Percentiles rank a stretch among this genome's conserved stretches.
phyloP scores from a whole-genome alignment of 306 rosid species.

The Casuarina cunninghamiana region DNA sequence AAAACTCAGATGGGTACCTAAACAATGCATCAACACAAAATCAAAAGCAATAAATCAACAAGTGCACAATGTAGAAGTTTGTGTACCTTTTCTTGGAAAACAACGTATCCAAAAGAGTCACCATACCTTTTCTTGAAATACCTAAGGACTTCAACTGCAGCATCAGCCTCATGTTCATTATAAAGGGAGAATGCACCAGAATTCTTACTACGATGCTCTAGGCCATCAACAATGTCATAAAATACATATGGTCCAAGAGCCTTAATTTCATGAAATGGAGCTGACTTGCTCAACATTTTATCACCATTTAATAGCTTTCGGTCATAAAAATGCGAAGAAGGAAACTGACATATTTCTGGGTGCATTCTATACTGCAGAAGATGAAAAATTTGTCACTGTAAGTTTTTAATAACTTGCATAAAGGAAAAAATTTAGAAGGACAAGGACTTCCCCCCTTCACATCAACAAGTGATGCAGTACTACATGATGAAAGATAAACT shows the following conservation, averaged over 20 bases:
- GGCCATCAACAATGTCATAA: slow-evolving; percentile 78
- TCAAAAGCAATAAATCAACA: slow-evolving; percentile 26
- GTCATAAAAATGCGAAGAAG: slow-evolving; percentile 89
- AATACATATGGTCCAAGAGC: slow-evolving; percentile 86
- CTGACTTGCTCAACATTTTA: slow-evolving; percentile 65
- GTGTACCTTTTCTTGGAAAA: slow-evolving; percentile 43
- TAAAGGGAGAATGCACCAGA: slow-evolving; percentile 77
- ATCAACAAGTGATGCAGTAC: slow-evolving; percentile 2
- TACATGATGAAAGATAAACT: not conserved
- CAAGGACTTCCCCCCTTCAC: slow-evolving; percentile 15
- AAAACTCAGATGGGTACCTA: slow-evolving; percentile 79
- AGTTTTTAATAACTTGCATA: slow-evolving; percentile 23
- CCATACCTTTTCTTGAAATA: slow-evolving; percentile 75
- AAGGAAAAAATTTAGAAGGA: slow-evolving; percentile 20
- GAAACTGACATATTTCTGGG: slow-evolving; percentile 91
- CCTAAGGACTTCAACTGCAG: slow-evolving; percentile 74
- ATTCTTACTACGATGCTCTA: slow-evolving; percentile 70
- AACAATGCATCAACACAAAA: slow-evolving; percentile 22
- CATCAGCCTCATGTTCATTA: slow-evolving; percentile 90
- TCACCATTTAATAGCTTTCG: slow-evolving; percentile 78
- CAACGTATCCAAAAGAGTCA: not conserved
- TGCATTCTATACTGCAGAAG: slow-evolving; percentile 95
- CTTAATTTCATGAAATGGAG: slow-evolving; percentile 72
- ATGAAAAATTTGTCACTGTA: slow-evolving; percentile 25
- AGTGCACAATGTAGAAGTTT: slow-evolving; percentile 2